These are phyloP conservation scores for Periconia digitata DNA, from an alignment of 2,329 filamentous ascomycete genomes.

Conservation along the genomic window DNA sequence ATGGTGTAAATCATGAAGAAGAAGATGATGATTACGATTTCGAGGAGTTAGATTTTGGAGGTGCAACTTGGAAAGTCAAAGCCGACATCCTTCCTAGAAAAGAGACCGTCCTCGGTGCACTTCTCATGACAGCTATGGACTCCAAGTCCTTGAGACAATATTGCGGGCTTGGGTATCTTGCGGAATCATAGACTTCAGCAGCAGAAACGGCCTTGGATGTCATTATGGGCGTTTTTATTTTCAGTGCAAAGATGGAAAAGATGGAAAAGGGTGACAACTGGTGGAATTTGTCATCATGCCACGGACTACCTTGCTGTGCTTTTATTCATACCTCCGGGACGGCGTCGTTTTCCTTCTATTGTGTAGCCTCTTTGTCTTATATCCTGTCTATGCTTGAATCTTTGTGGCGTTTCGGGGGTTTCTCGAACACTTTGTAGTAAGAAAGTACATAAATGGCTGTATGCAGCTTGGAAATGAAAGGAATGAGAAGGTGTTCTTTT, in stretches of 20 bases:
- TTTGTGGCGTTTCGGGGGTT: background rate
- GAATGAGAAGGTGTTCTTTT: background rate
- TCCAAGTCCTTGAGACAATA: slow-evolving; percentile 46
- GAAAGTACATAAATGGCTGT: background rate
- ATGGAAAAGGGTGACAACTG: too few relatives aligned
- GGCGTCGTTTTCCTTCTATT: background rate
- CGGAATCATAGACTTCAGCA: slow-evolving; percentile 16
- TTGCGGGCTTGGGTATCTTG: slow-evolving; percentile 42
- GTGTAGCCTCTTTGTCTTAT: background rate
- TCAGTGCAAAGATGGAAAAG: slow-evolving; percentile 1
- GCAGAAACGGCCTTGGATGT: background rate
- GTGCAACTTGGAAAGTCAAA: slow-evolving; percentile 37
- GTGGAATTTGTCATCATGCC: too few relatives aligned
- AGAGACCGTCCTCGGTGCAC: slow-evolving; percentile 49
- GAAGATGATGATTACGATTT: slow-evolving; percentile 34
- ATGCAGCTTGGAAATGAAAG: background rate
- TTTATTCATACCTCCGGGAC: slow-evolving; percentile 3
- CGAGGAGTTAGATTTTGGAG: slow-evolving; percentile 35
- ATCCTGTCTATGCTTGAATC: background rate
- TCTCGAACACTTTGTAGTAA: background rate
- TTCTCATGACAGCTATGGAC: slow-evolving; percentile 49
- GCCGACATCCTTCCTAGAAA: slow-evolving; percentile 49
- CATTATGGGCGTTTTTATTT: background rate
- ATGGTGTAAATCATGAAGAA: slow-evolving; percentile 28
- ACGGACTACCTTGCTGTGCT: slow-evolving; percentile 8